phyloP scores from a whole-genome alignment of 768 basidiomycete species.

The Suillus brevipes region DNA sequence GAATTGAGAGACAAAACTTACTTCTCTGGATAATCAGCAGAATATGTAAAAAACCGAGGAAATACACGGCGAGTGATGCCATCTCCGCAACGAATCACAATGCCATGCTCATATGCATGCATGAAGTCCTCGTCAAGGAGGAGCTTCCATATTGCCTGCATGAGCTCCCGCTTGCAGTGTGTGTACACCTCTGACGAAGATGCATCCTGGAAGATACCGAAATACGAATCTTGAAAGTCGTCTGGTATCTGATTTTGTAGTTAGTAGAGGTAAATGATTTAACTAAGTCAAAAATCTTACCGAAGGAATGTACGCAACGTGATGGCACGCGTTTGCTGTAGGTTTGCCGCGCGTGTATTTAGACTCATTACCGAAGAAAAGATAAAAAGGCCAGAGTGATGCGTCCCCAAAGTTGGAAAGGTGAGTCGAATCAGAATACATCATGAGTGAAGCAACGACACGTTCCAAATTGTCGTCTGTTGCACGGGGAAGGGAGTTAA shows the following conservation, averaged over 20 bases:
- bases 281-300: no score
- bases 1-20: constrained; percentile 2
- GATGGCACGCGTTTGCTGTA: no score
- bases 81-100: constrained; percentile 20
- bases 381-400: no score
- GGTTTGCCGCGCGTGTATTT: no score
- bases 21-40: constrained; percentile 29
- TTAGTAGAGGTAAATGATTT: no score
- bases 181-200: constrained; percentile 7
- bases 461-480: no score
- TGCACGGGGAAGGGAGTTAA: no score
- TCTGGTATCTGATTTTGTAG: constrained; percentile 8
- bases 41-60: constrained; percentile 21
- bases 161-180: constrained; percentile 21
- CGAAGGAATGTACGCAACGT: no score
- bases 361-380: no score
- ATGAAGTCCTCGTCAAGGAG: constrained; percentile 20
- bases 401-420: no score
- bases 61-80: constrained; percentile 17
- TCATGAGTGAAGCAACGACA: no score
- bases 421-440: no score
- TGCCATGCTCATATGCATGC: constrained; percentile 20
- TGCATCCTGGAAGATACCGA: neutral
- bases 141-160: constrained; percentile 18
- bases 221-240: constrained; percentile 5